Percentiles rank a stretch among this genome's conserved stretches.
These are phyloP conservation scores for Davidsoniella virescens DNA, from an alignment of 2,329 filamentous ascomycete species.

Conservation along the genomic window DNA sequence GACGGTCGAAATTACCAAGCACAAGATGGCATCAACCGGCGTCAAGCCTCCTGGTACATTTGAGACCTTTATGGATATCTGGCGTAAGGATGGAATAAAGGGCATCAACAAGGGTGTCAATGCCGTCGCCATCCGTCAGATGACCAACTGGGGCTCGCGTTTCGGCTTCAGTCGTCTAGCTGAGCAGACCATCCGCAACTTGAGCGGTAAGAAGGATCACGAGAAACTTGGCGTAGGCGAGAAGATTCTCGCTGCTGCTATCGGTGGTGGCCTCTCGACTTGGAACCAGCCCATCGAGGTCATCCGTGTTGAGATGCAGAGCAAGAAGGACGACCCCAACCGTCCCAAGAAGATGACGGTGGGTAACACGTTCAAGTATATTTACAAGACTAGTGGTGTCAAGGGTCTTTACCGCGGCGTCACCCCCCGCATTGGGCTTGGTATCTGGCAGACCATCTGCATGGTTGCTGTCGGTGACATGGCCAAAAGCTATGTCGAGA, in stretches of 20 bases:
- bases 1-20: constrained; percentile 98
- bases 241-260: constrained; percentile 72
- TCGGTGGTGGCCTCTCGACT: constrained; percentile 87
- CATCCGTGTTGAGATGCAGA: constrained; percentile 99
- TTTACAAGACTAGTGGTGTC: constrained; percentile 76
- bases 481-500: constrained; percentile 54
- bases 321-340: constrained; percentile 94
- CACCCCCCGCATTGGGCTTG: constrained; percentile 79
- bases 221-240: constrained; percentile 66
- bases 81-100: constrained; percentile 77
- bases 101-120: constrained; percentile 99
- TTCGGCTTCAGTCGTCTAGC: constrained; percentile 88
- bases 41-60: constrained; percentile 81
- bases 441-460: constrained; percentile 98
- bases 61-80: constrained; percentile 92
- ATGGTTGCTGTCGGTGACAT: constrained; percentile 99
- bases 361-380: constrained; percentile 69
- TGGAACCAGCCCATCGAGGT: constrained; percentile 99
- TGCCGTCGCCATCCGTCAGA: constrained; percentile 93
- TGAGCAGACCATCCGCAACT: constrained; percentile 68
- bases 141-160: constrained; percentile 97
- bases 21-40: constrained; percentile 76
- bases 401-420: constrained; percentile 93
- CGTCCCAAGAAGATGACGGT: constrained; percentile 98
- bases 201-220: constrained; percentile 61